Percentiles rank a stretch among this genome's conserved stretches.
Evolutionary conservation across 2,329 filamentous ascomycete genomes (phyloP).

Genomic region (Lachnum nothofagi): DNA sequence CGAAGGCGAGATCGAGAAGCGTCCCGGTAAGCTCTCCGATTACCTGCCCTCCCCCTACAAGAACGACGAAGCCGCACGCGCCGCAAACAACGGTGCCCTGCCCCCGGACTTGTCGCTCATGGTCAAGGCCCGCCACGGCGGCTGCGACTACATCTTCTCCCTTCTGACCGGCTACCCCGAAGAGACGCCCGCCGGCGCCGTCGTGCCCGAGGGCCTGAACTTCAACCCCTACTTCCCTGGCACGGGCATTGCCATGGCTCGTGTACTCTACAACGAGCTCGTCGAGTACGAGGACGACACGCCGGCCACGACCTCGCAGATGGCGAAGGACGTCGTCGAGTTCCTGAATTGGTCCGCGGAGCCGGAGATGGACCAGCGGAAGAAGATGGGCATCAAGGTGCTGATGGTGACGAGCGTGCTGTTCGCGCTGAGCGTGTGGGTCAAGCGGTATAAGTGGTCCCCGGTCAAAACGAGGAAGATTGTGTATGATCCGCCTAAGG

Average conservation of each 20-base stretch:
- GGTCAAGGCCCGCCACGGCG: slow-evolving; percentile 94
- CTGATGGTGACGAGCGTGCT: slow-evolving; percentile 73
- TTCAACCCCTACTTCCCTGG: slow-evolving; percentile 99
- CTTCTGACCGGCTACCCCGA: slow-evolving; percentile 96
- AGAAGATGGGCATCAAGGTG: slow-evolving; percentile 99
- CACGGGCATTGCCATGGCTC: slow-evolving; percentile 97
- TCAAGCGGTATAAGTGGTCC: slow-evolving; percentile 99
- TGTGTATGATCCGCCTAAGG: slow-evolving; percentile 70
- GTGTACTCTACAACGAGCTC: slow-evolving; percentile 93
- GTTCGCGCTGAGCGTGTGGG: slow-evolving; percentile 86
- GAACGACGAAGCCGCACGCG: slow-evolving; percentile 97
- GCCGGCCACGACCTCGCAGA: slow-evolving; percentile 90
- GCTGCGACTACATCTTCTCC: slow-evolving; percentile 97
- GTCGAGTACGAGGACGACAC: slow-evolving; percentile 98
- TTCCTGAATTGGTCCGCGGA: slow-evolving; percentile 99
- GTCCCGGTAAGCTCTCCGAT: slow-evolving; percentile 95
- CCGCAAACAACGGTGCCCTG: slow-evolving; percentile 95
- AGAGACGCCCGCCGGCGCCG: slow-evolving; percentile 83
- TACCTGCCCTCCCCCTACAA: slow-evolving; percentile 94
- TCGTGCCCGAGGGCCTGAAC: slow-evolving; percentile 85
- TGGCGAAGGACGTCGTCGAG: slow-evolving; percentile 98
- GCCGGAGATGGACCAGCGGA: slow-evolving; percentile 98
- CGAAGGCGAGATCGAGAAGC: slow-evolving; percentile 96
- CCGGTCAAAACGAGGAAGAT: slow-evolving; percentile 94
- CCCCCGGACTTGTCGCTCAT: slow-evolving; percentile 97